phyloP scores from a whole-genome alignment of 306 rosid genomes.

The Acmispon strigosus region DNA sequence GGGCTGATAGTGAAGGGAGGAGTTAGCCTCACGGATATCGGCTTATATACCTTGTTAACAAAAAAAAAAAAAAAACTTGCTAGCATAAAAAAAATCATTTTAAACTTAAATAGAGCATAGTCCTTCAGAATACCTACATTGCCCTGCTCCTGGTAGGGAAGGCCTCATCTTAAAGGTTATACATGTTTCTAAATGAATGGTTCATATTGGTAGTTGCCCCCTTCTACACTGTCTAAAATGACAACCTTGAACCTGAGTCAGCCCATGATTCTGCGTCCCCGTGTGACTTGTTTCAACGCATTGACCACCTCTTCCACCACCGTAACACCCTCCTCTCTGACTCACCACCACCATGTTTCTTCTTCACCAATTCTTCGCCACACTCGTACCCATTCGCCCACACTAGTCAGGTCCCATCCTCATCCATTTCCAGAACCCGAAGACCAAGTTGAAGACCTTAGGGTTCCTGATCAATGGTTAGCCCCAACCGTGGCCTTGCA shows the following conservation, averaged over 20 bases:
- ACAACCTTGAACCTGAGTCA: conserved; percentile 20
- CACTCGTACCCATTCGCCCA: not conserved
- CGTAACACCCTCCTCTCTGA: not conserved
- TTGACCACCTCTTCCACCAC: not conserved
- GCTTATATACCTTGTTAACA: too few species aligned
- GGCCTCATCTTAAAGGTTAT: not conserved
- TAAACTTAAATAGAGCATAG: too few species aligned
- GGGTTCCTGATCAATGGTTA: conserved; percentile 68
- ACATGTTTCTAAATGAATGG: conserved; percentile 1
- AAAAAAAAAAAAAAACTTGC: too few species aligned
- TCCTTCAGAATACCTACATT: not conserved
- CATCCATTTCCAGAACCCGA: conserved; percentile 19
- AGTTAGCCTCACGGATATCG: too few species aligned
- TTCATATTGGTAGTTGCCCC: not conserved
- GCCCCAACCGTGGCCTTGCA: conserved; percentile 58
- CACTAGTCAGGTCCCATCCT: conserved; percentile 29
- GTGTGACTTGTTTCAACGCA: not conserved
- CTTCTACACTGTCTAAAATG: not conserved
- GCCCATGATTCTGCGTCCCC: not conserved
- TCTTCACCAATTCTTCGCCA: not conserved
- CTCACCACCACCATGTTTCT: conserved; percentile 17
- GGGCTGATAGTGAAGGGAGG: too few species aligned
- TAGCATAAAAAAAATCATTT: too few species aligned
- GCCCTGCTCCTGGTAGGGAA: not conserved
- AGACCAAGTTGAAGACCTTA: conserved; percentile 55